Conservation (phyloP, 352 stramenopile genomes). For the Pythium brassicae region DNA sequence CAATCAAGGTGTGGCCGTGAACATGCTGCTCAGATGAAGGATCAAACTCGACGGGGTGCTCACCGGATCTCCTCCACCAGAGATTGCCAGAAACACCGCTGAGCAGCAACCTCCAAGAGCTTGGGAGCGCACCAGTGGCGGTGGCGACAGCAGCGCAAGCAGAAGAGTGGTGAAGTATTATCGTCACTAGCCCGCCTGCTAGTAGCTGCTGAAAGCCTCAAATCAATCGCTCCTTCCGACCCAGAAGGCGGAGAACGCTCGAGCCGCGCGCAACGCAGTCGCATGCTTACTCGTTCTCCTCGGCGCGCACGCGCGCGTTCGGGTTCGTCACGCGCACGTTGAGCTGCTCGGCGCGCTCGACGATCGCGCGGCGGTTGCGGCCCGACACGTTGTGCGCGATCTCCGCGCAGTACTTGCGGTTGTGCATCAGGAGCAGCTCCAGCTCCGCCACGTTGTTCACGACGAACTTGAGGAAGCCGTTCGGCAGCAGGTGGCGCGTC, state of each 20-base stretch:
- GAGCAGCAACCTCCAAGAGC: too few species aligned
- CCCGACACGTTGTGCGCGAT: slow-evolving; percentile 98
- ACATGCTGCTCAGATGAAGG: background rate
- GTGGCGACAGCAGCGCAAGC: slow-evolving; percentile 18
- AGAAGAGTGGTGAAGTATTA: slow-evolving; percentile 31
- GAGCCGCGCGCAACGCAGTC: slow-evolving; percentile 4
- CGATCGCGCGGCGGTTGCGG: slow-evolving; percentile 96
- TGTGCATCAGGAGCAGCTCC: slow-evolving; percentile 93
- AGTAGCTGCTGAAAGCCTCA: slow-evolving; percentile 15
- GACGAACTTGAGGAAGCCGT: slow-evolving; percentile 99
- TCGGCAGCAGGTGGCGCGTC: slow-evolving; percentile 97
- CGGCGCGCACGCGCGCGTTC: slow-evolving; percentile 94
- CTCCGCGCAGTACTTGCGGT: slow-evolving; percentile 98
- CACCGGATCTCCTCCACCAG: too few species aligned
- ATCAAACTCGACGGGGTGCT: too few species aligned
- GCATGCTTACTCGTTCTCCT: slow-evolving; percentile 92
- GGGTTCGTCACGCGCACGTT: slow-evolving; percentile 98
- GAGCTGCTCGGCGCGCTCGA: slow-evolving; percentile 97
- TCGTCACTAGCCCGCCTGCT: slow-evolving; percentile 21
- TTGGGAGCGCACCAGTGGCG: background rate
- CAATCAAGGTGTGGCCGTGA: background rate
- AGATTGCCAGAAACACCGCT: too few species aligned
- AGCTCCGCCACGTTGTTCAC: slow-evolving; percentile 98
- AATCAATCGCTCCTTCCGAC: slow-evolving; percentile 10
- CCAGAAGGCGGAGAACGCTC: slow-evolving; percentile 14